A percentile compares a stretch with the other conserved stretches of the same genome.
These are phyloP conservation scores for Aureobasidium subglaciale DNA, from an alignment of 2,329 filamentous ascomycete genomes.

Conservation along the genomic window DNA sequence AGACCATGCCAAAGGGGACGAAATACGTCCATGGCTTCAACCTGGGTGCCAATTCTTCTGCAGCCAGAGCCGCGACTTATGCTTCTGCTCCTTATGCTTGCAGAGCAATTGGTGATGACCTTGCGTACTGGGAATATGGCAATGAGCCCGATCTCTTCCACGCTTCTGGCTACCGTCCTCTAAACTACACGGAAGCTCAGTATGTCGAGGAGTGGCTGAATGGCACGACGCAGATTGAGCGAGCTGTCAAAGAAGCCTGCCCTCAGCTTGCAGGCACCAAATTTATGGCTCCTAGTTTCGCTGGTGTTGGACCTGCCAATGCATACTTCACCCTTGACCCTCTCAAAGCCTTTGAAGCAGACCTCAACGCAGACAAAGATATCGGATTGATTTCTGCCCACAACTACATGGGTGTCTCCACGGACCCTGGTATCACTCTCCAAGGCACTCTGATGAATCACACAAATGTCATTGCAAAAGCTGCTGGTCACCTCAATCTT, in stretches of 20 bases:
- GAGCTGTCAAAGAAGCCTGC: slow-evolving; percentile 42
- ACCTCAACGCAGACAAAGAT: slow-evolving; percentile 42
- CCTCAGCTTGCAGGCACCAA: slow-evolving; percentile 44
- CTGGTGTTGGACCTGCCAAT: slow-evolving; percentile 38
- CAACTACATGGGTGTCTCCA: slow-evolving; percentile 56
- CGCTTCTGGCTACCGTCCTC: slow-evolving; percentile 46
- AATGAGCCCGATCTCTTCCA: slow-evolving; percentile 58
- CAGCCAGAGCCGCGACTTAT: slow-evolving; percentile 46
- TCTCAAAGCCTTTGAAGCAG: slow-evolving; percentile 46
- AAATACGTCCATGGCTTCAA: slow-evolving; percentile 59
- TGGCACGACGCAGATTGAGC: slow-evolving; percentile 45
- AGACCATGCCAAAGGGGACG: slow-evolving; percentile 44
- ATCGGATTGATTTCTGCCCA: slow-evolving; percentile 52
- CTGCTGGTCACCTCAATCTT: slow-evolving; percentile 44
- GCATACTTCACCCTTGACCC: slow-evolving; percentile 36
- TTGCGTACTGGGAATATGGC: slow-evolving; percentile 56
- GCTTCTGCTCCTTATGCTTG: slow-evolving; percentile 52
- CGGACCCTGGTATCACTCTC: slow-evolving; percentile 54
- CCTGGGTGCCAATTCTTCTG: slow-evolving; percentile 45
- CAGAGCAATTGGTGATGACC: slow-evolving; percentile 45
- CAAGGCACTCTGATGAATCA: slow-evolving; percentile 59
- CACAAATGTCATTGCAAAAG: slow-evolving; percentile 43
- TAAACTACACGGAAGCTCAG: slow-evolving; percentile 46
- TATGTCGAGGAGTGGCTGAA: slow-evolving; percentile 55
- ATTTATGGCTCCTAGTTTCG: slow-evolving; percentile 54